Evolutionary conservation across 176 grass and related monocot genomes (phyloP).

Genomic region (Zea luxurians): DNA sequence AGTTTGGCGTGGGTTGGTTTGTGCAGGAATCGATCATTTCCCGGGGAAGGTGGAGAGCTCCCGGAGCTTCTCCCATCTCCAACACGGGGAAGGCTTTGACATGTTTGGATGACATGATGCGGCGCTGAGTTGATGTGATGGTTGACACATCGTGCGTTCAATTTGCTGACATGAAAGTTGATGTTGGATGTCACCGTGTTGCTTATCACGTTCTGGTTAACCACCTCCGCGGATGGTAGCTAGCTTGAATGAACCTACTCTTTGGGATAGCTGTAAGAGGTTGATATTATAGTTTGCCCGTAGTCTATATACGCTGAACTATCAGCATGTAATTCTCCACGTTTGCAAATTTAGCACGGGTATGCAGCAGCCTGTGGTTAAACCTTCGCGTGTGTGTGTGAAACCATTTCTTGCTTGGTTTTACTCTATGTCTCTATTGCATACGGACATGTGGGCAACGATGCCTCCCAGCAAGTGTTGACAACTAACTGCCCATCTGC

Average conservation of each 20-base stretch:
- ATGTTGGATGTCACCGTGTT: neutral
- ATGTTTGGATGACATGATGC: constrained; percentile 66
- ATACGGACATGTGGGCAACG: too few species aligned
- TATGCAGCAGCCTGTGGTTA: too few species aligned
- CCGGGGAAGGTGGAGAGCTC: constrained; percentile 64
- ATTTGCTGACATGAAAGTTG: constrained; percentile 33
- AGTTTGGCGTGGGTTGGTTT: neutral
- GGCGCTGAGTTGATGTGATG: constrained; percentile 2
- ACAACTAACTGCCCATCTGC: too few species aligned
- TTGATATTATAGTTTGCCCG: constrained; percentile 5
- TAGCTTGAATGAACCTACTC: constrained; percentile 18
- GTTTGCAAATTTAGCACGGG: too few species aligned
- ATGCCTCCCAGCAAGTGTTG: too few species aligned
- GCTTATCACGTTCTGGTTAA: constrained; percentile 30
- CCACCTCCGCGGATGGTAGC: constrained; percentile 9
- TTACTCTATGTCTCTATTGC: too few species aligned
- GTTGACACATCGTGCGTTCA: neutral
- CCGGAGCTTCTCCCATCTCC: constrained; percentile 48
- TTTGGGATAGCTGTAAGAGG: constrained; percentile 41
- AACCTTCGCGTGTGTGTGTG: too few species aligned
- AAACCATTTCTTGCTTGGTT: too few species aligned
- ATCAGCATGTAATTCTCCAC: too few species aligned
- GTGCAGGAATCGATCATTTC: constrained; percentile 74
- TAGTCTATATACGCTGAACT: too few species aligned
- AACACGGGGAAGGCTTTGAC: constrained; percentile 60